Conservation (phyloP, 2,329 filamentous ascomycete genomes). For the Helminthosporium solani region DNA sequence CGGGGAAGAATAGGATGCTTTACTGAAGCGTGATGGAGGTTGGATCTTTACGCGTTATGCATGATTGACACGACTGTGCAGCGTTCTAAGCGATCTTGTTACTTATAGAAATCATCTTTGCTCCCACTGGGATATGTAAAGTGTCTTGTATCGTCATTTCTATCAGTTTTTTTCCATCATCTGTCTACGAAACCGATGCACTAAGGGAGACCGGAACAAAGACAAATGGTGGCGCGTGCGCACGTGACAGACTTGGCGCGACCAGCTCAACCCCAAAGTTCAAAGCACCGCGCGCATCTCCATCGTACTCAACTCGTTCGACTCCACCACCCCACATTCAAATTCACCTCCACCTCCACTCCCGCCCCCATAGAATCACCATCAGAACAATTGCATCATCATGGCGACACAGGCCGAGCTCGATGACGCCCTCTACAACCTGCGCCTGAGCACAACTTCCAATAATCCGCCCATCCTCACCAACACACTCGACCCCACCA, state of each 20-base stretch:
- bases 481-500: constrained; percentile 65
- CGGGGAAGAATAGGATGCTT: constrained; percentile 3
- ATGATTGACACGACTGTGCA: not conserved
- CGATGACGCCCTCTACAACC: constrained; percentile 74
- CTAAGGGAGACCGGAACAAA: no score
- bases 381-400: not conserved
- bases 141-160: no score
- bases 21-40: not conserved
- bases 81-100: not conserved
- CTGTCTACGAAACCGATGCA: no score
- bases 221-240: not conserved
- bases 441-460: constrained; percentile 79
- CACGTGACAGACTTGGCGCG: not conserved
- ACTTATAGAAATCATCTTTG: not conserved
- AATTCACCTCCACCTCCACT: no score
- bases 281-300: no score
- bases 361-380: no score
- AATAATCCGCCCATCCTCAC: constrained; percentile 71
- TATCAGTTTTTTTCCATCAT: no score
- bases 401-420: constrained; percentile 35
- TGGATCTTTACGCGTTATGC: not conserved
- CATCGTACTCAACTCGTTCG: not conserved
- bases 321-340: not conserved
- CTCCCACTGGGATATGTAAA: not conserved
- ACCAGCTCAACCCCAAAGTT: no score